A percentile compares a stretch with the other conserved stretches of the same genome.
Evolutionary conservation across 257 asterid genomes (phyloP).

Genomic region (Solanum corneliomulleri): DNA sequence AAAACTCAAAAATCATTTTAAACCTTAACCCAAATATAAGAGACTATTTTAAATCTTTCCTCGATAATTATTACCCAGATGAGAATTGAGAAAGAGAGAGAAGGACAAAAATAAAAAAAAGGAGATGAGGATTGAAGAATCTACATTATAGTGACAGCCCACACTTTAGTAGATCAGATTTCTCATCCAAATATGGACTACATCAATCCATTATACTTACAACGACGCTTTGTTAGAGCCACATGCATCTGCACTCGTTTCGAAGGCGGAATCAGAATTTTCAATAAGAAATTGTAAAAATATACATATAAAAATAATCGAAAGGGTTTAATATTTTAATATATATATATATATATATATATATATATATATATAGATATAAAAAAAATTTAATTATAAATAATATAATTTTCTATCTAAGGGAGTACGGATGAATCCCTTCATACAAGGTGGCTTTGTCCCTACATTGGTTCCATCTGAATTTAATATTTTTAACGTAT

Average conservation of each 20-base stretch:
- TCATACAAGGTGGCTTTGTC: no score
- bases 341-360: no score
- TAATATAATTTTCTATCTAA: no score
- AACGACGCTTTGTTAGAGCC: neutral
- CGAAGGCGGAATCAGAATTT: accelerated
- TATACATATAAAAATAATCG: no score
- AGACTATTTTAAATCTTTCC: no score
- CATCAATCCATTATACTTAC: neutral
- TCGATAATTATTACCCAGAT: constrained; percentile 26
- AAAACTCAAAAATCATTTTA: no score
- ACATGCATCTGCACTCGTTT: accelerated
- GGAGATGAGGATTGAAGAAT: constrained; percentile 20
- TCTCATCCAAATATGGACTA: constrained; percentile 34
- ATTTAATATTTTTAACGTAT: accelerated
- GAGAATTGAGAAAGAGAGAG: neutral
- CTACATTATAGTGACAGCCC: constrained; percentile 30
- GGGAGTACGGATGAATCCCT: no score
- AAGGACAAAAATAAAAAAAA: neutral
- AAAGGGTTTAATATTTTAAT: no score
- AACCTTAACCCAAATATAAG: no score
- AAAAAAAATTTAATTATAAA: no score
- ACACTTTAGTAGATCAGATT: constrained; percentile 17
- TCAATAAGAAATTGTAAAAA: no score
- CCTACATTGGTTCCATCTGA: accelerated
- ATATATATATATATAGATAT: no score